A percentile compares a stretch with the other conserved stretches of the same genome.
These are phyloP conservation scores for Debaryomyces robertsiae DNA, from an alignment of 1,139 yeast species.

Conservation along the genomic window DNA sequence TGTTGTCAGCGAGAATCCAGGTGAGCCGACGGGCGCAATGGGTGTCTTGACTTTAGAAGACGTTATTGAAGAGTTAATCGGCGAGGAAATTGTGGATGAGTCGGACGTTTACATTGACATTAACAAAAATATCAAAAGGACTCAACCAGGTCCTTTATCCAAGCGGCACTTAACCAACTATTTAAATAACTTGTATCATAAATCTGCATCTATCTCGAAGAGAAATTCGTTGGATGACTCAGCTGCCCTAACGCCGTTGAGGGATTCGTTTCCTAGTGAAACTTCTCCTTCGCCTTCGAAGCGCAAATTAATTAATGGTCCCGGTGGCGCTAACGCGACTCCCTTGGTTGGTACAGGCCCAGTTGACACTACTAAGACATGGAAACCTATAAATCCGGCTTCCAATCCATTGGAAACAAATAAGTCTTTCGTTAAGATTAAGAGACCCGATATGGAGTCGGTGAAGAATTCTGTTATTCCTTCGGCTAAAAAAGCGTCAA, in stretches of 20 bases:
- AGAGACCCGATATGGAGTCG: slow-evolving; percentile 46
- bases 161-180: slow-evolving; percentile 71
- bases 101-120: slow-evolving; percentile 94
- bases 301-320: slow-evolving; percentile 1
- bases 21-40: slow-evolving; percentile 81
- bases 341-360: slow-evolving; percentile 18
- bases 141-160: slow-evolving; percentile 82
- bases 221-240: slow-evolving; percentile 39
- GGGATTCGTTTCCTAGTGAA: slow-evolving; percentile 6
- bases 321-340: slow-evolving; percentile 12
- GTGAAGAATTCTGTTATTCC: slow-evolving; percentile 29
- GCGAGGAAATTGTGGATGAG: slow-evolving; percentile 97
- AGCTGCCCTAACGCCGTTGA: slow-evolving; percentile 11
- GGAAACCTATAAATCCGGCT: slow-evolving; percentile 73
- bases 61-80: slow-evolving; percentile 95
- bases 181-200: slow-evolving; percentile 58
- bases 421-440: slow-evolving; percentile 70
- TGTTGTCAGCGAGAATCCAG: slow-evolving; percentile 84
- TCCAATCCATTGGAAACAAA: slow-evolving; percentile 76
- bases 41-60: slow-evolving; percentile 95
- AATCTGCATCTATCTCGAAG: slow-evolving; percentile 37
- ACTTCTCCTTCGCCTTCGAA: slow-evolving; percentile 7
- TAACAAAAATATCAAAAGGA: slow-evolving; percentile 80
- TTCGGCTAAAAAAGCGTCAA: not conserved
- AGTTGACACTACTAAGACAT: slow-evolving; percentile 23